phyloP scores from a whole-genome alignment of 228 moss, liverwort and hornwort species.

The Sphagnum magellanicum region DNA sequence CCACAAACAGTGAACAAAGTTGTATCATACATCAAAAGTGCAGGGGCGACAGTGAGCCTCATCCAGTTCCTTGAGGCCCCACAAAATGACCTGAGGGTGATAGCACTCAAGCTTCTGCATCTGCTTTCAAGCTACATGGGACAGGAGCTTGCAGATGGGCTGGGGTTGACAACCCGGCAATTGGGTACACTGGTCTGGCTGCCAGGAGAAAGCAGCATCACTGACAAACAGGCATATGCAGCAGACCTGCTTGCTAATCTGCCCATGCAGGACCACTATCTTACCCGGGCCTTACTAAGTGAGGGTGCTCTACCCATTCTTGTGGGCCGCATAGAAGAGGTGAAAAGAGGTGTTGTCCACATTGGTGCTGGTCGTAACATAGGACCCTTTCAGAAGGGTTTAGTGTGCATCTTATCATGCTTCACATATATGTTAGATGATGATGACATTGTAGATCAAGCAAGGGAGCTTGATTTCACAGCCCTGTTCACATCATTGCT shows the following conservation, averaged over 20 bases:
- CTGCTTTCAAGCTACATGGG: conserved; percentile 78
- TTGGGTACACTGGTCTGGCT: conserved; percentile 80
- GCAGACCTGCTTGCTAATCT: conserved; percentile 83
- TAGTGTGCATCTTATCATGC: conserved; percentile 81
- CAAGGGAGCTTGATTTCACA: conserved; percentile 42
- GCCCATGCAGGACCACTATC: conserved; percentile 64
- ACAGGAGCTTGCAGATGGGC: conserved; percentile 86
- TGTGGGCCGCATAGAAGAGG: conserved; percentile 54
- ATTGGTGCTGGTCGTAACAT: conserved; percentile 75
- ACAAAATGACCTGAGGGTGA: conserved; percentile 61
- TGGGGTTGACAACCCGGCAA: conserved; percentile 83
- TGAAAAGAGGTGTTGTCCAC: conserved; percentile 55
- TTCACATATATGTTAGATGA: conserved; percentile 78
- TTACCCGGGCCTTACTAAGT: conserved; percentile 74
- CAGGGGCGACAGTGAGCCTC: conserved; percentile 77
- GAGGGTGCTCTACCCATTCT: conserved; percentile 58
- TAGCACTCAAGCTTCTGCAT: conserved; percentile 65
- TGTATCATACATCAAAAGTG: conserved; percentile 83
- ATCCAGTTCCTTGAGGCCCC: conserved; percentile 95
- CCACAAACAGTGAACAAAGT: conserved; percentile 47
- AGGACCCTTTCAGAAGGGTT: conserved; percentile 65
- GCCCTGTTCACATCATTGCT: conserved; percentile 69
- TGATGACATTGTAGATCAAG: conserved; percentile 37
- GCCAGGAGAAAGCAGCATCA: conserved; percentile 51
- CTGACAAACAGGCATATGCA: conserved; percentile 88